Evolutionary conservation across 768 basidiomycete genomes (phyloP).

Genomic region (Xerocomus brunneocitrinus): DNA sequence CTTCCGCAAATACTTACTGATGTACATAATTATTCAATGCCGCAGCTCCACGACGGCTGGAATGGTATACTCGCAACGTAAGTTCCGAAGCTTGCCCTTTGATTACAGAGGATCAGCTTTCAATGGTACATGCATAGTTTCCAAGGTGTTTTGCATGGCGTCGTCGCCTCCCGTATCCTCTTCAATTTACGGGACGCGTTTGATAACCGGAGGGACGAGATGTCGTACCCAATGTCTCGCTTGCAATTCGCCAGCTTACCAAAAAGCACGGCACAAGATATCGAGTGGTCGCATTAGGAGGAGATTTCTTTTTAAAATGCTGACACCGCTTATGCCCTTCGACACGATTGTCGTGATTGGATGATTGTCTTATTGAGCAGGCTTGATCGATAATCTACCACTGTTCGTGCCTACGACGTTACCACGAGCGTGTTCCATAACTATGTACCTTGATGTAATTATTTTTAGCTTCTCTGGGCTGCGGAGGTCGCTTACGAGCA

Average conservation of each 20-base stretch:
- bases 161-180: conserved; percentile 9
- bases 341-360: background rate
- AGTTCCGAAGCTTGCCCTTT: background rate
- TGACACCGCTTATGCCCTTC: background rate
- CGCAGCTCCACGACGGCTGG: background rate
- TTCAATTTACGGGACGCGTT: conserved; percentile 6
- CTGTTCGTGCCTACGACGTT: background rate
- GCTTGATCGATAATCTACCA: background rate
- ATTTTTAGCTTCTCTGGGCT: background rate
- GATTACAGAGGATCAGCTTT: background rate
- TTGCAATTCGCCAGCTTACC: background rate
- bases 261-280: background rate
- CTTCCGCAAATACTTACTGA: background rate
- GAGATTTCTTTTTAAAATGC: background rate
- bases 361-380: background rate
- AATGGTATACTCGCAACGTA: background rate
- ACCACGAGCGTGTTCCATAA: background rate
- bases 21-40: background rate
- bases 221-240: background rate
- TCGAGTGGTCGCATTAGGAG: background rate
- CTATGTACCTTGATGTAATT: background rate
- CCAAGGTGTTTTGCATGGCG: conserved; percentile 6
- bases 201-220: background rate
- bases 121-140: background rate
- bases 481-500: no score